Percentiles rank a stretch among this genome's conserved stretches.
Conservation (phyloP, 495 filamentous ascomycete species). For the Copromyces sp. region DNA sequence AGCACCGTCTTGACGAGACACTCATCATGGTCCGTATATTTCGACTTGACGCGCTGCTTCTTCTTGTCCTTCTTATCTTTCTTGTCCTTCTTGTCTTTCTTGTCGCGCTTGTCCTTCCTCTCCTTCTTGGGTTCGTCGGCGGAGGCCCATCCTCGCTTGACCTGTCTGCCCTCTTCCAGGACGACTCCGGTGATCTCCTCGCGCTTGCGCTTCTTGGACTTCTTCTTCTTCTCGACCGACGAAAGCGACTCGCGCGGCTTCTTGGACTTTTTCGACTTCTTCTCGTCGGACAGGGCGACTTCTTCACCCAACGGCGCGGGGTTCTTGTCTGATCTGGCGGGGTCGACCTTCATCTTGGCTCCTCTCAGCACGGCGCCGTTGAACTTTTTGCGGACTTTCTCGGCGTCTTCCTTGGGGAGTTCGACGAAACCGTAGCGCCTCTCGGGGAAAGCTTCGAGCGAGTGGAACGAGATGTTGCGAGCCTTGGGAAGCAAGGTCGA, state of each 20-base stretch:
- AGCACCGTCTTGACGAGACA: slow-evolving; percentile 74
- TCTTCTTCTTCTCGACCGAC: slow-evolving; percentile 42
- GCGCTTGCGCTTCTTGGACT: slow-evolving; percentile 43
- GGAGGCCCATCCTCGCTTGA: slow-evolving; percentile 88
- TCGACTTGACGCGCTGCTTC: slow-evolving; percentile 51
- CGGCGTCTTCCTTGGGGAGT: slow-evolving; percentile 66
- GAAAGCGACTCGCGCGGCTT: slow-evolving; percentile 6
- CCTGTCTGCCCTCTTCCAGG: slow-evolving; percentile 59
- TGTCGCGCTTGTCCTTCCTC: slow-evolving; percentile 38
- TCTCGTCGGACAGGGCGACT: slow-evolving; percentile 25
- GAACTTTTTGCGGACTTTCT: slow-evolving; percentile 86
- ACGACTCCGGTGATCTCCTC: slow-evolving; percentile 59
- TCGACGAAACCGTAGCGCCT: slow-evolving; percentile 83
- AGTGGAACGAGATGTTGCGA: slow-evolving; percentile 72
- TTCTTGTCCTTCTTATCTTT: slow-evolving; percentile 42
- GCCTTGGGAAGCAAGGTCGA: slow-evolving; percentile 55
- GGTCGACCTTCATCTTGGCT: slow-evolving; percentile 71
- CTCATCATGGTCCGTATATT: slow-evolving; percentile 67
- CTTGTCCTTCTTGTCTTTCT: slow-evolving; percentile 40
- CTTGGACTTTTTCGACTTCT: slow-evolving; percentile 28
- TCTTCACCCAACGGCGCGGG: slow-evolving; percentile 23
- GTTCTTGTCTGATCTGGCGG: slow-evolving; percentile 49
- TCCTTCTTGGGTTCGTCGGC: slow-evolving; percentile 44
- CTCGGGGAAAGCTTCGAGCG: slow-evolving; percentile 76
- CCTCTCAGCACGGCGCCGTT: slow-evolving; percentile 81